Base-by-base conservation (phyloP, 1,284 basidiomycete genomes). In the Bjerkandera adusta region DNA sequence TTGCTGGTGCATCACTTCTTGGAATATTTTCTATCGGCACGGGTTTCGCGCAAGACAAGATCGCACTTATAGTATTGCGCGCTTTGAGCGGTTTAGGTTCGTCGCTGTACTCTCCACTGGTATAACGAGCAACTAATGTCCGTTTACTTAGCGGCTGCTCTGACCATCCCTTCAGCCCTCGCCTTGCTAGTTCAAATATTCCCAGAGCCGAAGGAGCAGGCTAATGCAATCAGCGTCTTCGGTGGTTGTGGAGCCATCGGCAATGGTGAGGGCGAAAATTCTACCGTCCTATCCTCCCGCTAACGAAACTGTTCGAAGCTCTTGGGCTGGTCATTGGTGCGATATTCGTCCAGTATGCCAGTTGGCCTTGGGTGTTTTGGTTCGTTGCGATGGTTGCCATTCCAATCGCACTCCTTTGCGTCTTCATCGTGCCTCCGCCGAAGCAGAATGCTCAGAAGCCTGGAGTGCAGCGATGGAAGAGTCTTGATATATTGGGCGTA, bases 81-180 rank as follows among this genome's bases (percentile, higher is more conserved):
- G 67, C 68, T 16, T 36, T 36, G 35, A 3, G 27, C 27, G 27
- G 27, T 8, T 8, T 30, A 7, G 13, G 18, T 32, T n/a, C n/a
- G n/a, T 32, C 10, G 10, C 29, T 36, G 16, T 36, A n/a, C 16
- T n/a, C 16, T 16, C 12, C 12, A 10, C 16, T 10, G 10, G 13
- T 36, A 10, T 36, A 8, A 16, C 12, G 16, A 36, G 16, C 35
- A 10, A n/a, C 27, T 30, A 30, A n/a, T 8, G 27, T n/a, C 27
- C n/a, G 8, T 30, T 24, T 13, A 6, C 46, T 12, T 21, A 59
- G 64, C 50, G 13, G 63, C 57, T 5, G 55, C 64, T 12, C 36
- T 67, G 25, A 65, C 59, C 7, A 65, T 71, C 24, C 70, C 71
- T 2, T 69, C 70, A 1, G 63, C 71, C 0, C 57, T 69, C 24